Base-by-base conservation (phyloP, 2,329 filamentous ascomycete species). In the Dothideomycetes sp. region DNA sequence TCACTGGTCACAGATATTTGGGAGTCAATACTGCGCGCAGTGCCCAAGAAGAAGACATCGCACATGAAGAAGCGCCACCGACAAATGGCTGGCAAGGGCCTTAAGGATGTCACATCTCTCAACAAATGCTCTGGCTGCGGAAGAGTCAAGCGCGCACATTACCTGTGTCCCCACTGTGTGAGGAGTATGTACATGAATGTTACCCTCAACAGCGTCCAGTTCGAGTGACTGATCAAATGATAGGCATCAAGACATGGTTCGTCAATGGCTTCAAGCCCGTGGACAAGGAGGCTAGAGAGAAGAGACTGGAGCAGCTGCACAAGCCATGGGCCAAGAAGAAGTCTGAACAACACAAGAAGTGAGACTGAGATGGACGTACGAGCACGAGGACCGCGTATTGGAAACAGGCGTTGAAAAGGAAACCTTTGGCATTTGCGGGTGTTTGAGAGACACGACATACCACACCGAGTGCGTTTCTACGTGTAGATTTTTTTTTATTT, bases 1-100 rank as follows among this genome's bases (percentile, higher is more conserved):
- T 73, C 74, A 4, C 58, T 87, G n/a, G 65, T 94, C 16, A 79
- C 76, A 42, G 84, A 83, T 48, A 79, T 98, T 54, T 96, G 89
- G 89, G 89, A 95, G 52, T 87, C 84, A 5, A 76, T 98, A 32
- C 71, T 98, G 51, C 80, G 80, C 50, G 91, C 91, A 1, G 91
- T 96, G 12, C 91, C 91, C 4, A 98, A 98, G 74, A 96, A 94
- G 70, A 98, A 96, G 76, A 93, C 87, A 23, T 95, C 89, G 29
- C 86, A 98, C 63, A 85, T 85, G 70, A 94, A 91, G 70, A 94
- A 87, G 73, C 76, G 91, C 53, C 81, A 87, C 58, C 78, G 93
- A 55, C 87, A 94, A 59, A 83, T 96, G 80, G 89, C 88, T 17
- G 91, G 91, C 56, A 98, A 98, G 68, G 89, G 80, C 31, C 64